Evolutionary conservation across 2,329 filamentous ascomycete genomes (phyloP).

Genomic region (Colletotrichum lindemuthianum): DNA sequence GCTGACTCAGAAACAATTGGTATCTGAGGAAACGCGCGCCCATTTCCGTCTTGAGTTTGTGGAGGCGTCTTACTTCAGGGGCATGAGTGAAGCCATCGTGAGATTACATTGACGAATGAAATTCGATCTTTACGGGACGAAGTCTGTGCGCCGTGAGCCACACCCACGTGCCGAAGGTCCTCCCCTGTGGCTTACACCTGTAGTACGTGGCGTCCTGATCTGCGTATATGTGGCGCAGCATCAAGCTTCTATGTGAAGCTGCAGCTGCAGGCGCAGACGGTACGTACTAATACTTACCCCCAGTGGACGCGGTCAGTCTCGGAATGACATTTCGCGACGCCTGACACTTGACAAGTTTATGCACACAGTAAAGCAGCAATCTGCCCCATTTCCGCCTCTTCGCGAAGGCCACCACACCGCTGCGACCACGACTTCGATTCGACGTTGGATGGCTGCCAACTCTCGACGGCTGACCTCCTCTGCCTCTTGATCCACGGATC

Average conservation of each 20-base stretch:
- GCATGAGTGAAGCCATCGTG: conserved; percentile 11
- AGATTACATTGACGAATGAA: not conserved
- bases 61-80: not conserved
- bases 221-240: not conserved
- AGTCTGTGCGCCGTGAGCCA: not conserved
- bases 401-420: conserved; percentile 1
- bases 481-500: not conserved
- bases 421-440: conserved; percentile 3
- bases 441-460: conserved; percentile 20
- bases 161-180: not conserved
- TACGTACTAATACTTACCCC: conserved; percentile 13
- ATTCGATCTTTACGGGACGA: not conserved
- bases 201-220: not conserved
- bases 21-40: too few relatives aligned
- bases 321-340: conserved; percentile 45
- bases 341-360: conserved; percentile 44
- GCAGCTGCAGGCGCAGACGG: not conserved
- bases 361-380: conserved; percentile 30
- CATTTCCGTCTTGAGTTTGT: not conserved
- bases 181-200: not conserved
- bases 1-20: too few relatives aligned
- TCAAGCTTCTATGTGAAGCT: conserved; percentile 3
- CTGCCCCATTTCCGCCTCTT: conserved; percentile 10
- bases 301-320: conserved; percentile 34
- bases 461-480: not conserved